Percentiles rank a stretch among this genome's conserved stretches.
These are phyloP conservation scores for Arthrobotrys sphaeroides DNA, from an alignment of 2,329 filamentous ascomycete species.

Conservation along the genomic window DNA sequence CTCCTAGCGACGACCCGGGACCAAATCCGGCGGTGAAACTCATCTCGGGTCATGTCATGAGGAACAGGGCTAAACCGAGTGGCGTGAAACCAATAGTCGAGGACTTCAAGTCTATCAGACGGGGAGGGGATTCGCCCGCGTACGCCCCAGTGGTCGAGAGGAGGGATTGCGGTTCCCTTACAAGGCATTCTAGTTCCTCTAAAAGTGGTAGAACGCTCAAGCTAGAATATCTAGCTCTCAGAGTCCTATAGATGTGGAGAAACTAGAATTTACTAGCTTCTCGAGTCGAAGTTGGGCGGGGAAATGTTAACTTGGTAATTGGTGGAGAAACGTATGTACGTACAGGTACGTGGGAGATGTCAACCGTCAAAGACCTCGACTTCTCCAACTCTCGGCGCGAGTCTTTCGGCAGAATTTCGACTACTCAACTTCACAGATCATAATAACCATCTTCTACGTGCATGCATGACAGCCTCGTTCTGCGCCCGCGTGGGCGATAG, in stretches of 20 bases:
- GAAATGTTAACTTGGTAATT: background rate
- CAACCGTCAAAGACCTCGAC: too few relatives aligned
- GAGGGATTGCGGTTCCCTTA: background rate
- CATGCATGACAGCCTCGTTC: too few relatives aligned
- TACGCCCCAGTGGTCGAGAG: background rate
- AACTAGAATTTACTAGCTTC: too few relatives aligned
- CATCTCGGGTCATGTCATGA: background rate
- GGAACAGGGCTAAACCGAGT: background rate
- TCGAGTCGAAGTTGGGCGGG: background rate
- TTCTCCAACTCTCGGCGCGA: too few relatives aligned
- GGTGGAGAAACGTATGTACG: constrained; percentile 5
- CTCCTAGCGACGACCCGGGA: background rate
- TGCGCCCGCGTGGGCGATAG: too few relatives aligned
- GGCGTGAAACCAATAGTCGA: background rate
- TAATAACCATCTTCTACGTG: too few relatives aligned
- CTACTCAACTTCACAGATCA: too few relatives aligned
- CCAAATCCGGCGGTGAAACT: background rate
- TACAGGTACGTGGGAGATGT: too few relatives aligned
- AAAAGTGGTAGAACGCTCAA: too few relatives aligned
- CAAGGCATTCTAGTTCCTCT: background rate
- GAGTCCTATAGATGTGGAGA: too few relatives aligned
- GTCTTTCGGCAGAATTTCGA: too few relatives aligned
- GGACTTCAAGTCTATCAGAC: background rate
- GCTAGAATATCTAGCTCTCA: too few relatives aligned
- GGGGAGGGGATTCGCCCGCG: background rate